A percentile compares a stretch with the other conserved stretches of the same genome.
Conservation (phyloP, 1,139 yeast species). For the Candida anutae region DNA sequence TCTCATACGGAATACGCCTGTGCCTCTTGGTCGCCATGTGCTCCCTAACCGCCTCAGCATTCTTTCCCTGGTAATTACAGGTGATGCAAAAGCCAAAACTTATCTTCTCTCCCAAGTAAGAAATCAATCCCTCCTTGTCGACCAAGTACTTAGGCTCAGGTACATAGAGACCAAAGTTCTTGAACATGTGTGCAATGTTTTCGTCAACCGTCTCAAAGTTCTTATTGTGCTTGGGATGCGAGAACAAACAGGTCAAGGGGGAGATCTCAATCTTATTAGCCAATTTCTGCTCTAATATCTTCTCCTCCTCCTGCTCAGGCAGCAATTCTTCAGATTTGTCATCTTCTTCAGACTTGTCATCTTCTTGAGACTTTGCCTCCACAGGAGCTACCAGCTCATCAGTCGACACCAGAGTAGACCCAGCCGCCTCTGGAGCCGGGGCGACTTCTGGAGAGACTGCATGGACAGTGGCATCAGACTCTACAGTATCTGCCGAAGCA, state of each 20-base stretch:
- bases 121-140: constrained; percentile 64
- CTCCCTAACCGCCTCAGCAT: constrained; percentile 80
- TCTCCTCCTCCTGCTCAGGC: constrained; percentile 42
- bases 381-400: constrained; percentile 5
- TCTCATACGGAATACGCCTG: constrained; percentile 82
- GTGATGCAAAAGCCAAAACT: constrained; percentile 81
- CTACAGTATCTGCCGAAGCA: constrained; percentile 6
- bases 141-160: constrained; percentile 72
- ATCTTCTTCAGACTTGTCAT: constrained; percentile 11
- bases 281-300: constrained; percentile 47
- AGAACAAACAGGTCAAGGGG: constrained; percentile 70
- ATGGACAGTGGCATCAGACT: no score
- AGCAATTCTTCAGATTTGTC: constrained; percentile 15
- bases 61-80: constrained; percentile 78
- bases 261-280: constrained; percentile 63
- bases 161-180: constrained; percentile 71
- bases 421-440: constrained; percentile 4
- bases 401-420: constrained; percentile 2
- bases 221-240: constrained; percentile 42
- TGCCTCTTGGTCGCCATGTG: constrained; percentile 86
- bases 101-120: constrained; percentile 72
- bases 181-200: constrained; percentile 70
- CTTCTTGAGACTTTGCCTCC: constrained; percentile 10
- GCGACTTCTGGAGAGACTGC: no score
- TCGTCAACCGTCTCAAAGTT: constrained; percentile 38